Evolutionary conservation across 2,329 filamentous ascomycete species (phyloP).

Genomic region (Aspergillus chevalieri): DNA sequence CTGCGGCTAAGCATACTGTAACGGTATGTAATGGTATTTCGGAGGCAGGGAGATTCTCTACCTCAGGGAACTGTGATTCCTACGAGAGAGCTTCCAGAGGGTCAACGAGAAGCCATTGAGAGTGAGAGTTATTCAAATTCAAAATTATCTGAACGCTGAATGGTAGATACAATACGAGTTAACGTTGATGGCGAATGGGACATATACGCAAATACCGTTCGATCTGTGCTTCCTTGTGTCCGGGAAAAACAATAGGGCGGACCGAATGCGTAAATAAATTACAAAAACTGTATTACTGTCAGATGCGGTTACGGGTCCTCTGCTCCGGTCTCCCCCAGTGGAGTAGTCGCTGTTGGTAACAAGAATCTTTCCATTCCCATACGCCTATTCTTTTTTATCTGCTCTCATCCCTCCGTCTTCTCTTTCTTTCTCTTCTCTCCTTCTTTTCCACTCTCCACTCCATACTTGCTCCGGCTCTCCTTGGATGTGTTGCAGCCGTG

Average conservation of each 20-base stretch:
- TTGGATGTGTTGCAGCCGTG: slow-evolving; percentile 35
- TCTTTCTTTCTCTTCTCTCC: slow-evolving; percentile 32
- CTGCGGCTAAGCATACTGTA: slow-evolving; percentile 1
- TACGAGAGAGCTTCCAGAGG: neutral
- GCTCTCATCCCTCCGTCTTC: slow-evolving; percentile 16
- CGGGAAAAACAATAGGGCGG: slow-evolving; percentile 16
- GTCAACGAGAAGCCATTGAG: slow-evolving; percentile 7
- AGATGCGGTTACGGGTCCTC: slow-evolving; percentile 34
- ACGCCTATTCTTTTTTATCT: slow-evolving; percentile 29
- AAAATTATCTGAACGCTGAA: neutral
- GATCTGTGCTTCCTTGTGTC: slow-evolving; percentile 20
- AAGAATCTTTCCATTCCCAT: slow-evolving; percentile 31
- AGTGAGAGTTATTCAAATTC: slow-evolving; percentile 10
- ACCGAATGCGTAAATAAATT: slow-evolving; percentile 19
- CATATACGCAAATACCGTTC: slow-evolving; percentile 10
- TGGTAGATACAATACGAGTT: neutral
- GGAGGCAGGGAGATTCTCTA: neutral
- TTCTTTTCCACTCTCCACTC: slow-evolving; percentile 28
- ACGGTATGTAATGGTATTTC: slow-evolving; percentile 2
- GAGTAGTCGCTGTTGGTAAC: slow-evolving; percentile 16
- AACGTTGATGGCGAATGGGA: neutral
- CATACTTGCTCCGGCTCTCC: slow-evolving; percentile 25
- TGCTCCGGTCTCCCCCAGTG: slow-evolving; percentile 27
- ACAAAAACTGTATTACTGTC: slow-evolving; percentile 23
- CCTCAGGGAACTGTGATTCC: neutral